A percentile compares a stretch with the other conserved stretches of the same genome.
phyloP scores from a whole-genome alignment of 108 stramenopile genomes.

The Phaeodactylum tricornutum region DNA sequence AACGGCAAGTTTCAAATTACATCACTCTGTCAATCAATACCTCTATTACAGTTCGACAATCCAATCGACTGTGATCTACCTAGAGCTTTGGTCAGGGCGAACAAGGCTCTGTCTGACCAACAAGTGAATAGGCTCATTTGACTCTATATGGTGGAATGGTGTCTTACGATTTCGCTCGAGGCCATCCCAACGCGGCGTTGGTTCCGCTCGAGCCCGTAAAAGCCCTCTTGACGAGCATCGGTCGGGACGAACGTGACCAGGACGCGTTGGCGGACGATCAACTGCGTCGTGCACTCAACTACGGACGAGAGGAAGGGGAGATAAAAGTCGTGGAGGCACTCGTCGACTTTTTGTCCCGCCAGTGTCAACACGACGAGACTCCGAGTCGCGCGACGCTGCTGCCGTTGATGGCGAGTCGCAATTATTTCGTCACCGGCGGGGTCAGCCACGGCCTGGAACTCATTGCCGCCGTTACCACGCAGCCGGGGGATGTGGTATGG shows the following conservation, averaged over 20 bases:
- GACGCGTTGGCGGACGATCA: slow-evolving; percentile 5
- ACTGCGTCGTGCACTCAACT: slow-evolving; percentile 19
- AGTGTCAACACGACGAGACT: slow-evolving; percentile 27
- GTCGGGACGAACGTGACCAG: not conserved
- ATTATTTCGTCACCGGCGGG: slow-evolving; percentile 52
- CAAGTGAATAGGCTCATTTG: too few species aligned
- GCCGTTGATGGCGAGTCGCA: too few species aligned
- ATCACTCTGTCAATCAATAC: too few species aligned
- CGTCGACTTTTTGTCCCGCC: slow-evolving; percentile 29
- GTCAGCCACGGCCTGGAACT: slow-evolving; percentile 63
- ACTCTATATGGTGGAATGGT: too few species aligned
- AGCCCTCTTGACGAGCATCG: slow-evolving; percentile 18
- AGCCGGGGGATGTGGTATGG: slow-evolving; percentile 46
- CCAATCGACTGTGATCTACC: too few species aligned
- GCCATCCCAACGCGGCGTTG: slow-evolving; percentile 44
- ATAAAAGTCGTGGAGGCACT: slow-evolving; percentile 21
- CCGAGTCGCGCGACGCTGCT: not conserved
- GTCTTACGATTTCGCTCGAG: slow-evolving; percentile 32
- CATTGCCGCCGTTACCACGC: slow-evolving; percentile 32
- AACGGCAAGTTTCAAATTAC: too few species aligned
- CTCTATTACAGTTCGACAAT: too few species aligned
- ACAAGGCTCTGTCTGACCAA: too few species aligned
- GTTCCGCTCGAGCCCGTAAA: slow-evolving; percentile 39
- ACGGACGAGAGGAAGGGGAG: slow-evolving; percentile 34
- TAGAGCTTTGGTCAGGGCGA: too few species aligned